These are phyloP conservation scores for Lipomyces anomalus DNA, from an alignment of 805 yeast species.

Conservation along the genomic window DNA sequence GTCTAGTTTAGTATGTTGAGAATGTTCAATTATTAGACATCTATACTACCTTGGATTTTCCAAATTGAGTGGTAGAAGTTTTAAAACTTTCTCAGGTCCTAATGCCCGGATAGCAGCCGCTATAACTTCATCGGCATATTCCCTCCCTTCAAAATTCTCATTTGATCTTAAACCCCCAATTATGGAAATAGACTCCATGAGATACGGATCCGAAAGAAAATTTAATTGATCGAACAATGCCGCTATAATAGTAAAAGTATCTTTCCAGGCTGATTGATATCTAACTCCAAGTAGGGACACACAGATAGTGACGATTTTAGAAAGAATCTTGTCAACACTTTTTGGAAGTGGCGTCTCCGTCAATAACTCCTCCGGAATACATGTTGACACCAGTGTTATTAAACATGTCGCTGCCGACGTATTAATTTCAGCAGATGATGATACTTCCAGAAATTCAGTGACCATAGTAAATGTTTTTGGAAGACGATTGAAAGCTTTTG, in stretches of 20 bases:
- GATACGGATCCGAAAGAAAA: conserved; percentile 63
- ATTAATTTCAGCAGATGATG: conserved; percentile 52
- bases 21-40: conserved; percentile 9
- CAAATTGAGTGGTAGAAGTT: conserved; percentile 73
- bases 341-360: conserved; percentile 35
- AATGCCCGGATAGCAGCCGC: conserved; percentile 70
- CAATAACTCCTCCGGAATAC: conserved; percentile 56
- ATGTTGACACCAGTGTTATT: conserved; percentile 66
- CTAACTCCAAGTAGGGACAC: conserved; percentile 38
- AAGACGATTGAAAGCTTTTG: conserved; percentile 49
- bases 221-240: conserved; percentile 59
- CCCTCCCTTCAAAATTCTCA: conserved; percentile 65
- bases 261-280: conserved; percentile 69
- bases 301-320: conserved; percentile 37
- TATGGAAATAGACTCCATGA: conserved; percentile 56
- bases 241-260: conserved; percentile 62
- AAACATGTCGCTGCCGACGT: conserved; percentile 81
- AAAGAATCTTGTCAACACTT: conserved; percentile 32
- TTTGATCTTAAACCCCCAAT: conserved; percentile 84
- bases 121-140: conserved; percentile 74
- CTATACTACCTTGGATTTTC: conserved; percentile 38
- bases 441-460: conserved; percentile 61
- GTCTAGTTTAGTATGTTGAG: background rate
- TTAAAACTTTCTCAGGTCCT: conserved; percentile 81
- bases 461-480: conserved; percentile 55